Conservation (phyloP, 2,329 filamentous ascomycete genomes). For the Penicillium thymicola region DNA sequence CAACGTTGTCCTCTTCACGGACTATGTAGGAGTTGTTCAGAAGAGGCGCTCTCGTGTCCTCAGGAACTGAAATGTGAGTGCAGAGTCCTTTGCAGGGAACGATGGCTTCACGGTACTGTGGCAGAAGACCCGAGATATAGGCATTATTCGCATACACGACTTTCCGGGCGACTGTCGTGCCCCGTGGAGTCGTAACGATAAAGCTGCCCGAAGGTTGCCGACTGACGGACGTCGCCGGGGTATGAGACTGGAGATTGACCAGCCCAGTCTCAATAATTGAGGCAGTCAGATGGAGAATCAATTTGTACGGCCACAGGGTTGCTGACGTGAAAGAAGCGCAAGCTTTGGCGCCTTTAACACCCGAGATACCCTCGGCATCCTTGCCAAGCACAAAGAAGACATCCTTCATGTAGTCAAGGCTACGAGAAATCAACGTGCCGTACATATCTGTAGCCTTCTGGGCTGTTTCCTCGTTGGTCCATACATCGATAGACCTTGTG, state of each 20-base stretch:
- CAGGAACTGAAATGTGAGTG: slow-evolving; percentile 33
- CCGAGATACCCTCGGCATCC: slow-evolving; percentile 36
- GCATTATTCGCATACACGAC: slow-evolving; percentile 81
- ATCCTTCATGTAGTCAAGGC: slow-evolving; percentile 34
- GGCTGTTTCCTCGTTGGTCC: slow-evolving; percentile 35
- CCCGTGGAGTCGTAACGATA: slow-evolving; percentile 58
- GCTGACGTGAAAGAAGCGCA: slow-evolving; percentile 38
- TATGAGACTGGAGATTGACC: slow-evolving; percentile 55
- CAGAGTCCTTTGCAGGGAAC: slow-evolving; percentile 68
- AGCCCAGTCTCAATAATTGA: slow-evolving; percentile 51
- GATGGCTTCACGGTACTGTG: slow-evolving; percentile 66
- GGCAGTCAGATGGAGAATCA: slow-evolving; percentile 62
- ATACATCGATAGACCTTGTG: slow-evolving; percentile 44
- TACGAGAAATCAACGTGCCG: slow-evolving; percentile 29
- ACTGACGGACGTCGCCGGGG: slow-evolving; percentile 40
- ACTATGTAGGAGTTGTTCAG: slow-evolving; percentile 57
- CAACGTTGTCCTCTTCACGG: slow-evolving; percentile 42
- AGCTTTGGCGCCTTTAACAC: slow-evolving; percentile 40
- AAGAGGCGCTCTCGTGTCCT: slow-evolving; percentile 28
- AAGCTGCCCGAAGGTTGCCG: slow-evolving; percentile 51
- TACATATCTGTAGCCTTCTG: slow-evolving; percentile 28
- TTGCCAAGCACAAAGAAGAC: slow-evolving; percentile 26
- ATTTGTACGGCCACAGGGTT: slow-evolving; percentile 66
- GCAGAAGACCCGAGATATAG: slow-evolving; percentile 74
- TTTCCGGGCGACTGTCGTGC: slow-evolving; percentile 58